These are phyloP conservation scores for Platismatia glauca DNA, from an alignment of 495 filamentous ascomycete genomes.

Conservation along the genomic window DNA sequence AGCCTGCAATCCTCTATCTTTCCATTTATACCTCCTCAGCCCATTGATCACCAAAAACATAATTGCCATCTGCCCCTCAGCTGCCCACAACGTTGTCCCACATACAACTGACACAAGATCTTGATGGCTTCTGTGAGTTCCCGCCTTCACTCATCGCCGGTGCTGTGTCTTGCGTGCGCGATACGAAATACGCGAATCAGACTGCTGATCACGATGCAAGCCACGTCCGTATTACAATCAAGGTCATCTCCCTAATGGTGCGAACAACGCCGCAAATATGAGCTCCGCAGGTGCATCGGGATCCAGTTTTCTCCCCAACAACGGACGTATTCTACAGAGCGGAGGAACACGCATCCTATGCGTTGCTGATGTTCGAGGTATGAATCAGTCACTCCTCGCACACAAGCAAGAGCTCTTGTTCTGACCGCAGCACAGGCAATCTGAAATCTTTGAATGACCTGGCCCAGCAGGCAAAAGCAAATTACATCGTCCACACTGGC, in stretches of 20 bases:
- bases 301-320: slow-evolving; percentile 50
- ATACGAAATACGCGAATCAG: neutral
- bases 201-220: slow-evolving; percentile 12
- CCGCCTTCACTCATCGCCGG: neutral
- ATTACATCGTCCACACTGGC: slow-evolving; percentile 96
- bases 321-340: slow-evolving; percentile 69
- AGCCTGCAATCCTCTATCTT: neutral
- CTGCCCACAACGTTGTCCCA: neutral
- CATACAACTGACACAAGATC: slow-evolving; percentile 6
- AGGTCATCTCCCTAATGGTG: slow-evolving; percentile 25
- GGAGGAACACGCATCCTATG: slow-evolving; percentile 82
- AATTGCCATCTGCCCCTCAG: neutral
- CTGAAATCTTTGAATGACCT: slow-evolving; percentile 92
- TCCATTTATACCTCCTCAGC: neutral
- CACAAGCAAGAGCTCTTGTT: slow-evolving; percentile 7
- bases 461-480: slow-evolving; percentile 82
- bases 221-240: slow-evolving; percentile 25
- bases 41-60: neutral
- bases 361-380: slow-evolving; percentile 97
- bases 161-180: neutral
- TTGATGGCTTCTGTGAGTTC: slow-evolving; percentile 26
- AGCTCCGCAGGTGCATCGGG: slow-evolving; percentile 32
- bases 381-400: slow-evolving; percentile 15
- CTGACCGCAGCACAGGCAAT: slow-evolving; percentile 56
- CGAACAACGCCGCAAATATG: slow-evolving; percentile 23